A percentile compares a stretch with the other conserved stretches of the same genome.
Conservation (phyloP, 1,284 basidiomycete genomes). For the Ustilago vetiveriae region DNA sequence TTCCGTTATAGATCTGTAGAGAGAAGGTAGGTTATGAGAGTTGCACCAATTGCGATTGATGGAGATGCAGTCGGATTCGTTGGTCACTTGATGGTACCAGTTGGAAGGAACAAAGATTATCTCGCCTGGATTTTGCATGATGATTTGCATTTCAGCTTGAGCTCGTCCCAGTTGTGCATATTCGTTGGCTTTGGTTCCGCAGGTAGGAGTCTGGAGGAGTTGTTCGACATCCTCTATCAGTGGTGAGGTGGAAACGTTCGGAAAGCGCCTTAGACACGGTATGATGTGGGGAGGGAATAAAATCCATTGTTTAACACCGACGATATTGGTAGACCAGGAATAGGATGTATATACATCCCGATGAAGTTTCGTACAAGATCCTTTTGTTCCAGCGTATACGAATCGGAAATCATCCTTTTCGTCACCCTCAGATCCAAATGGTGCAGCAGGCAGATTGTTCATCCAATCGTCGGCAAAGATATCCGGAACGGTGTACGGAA, state of each 20-base stretch:
- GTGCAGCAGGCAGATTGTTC: constrained; percentile 53
- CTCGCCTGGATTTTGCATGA: constrained; percentile 44
- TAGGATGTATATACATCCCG: constrained; percentile 70
- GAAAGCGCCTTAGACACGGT: constrained; percentile 62
- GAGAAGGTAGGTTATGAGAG: constrained; percentile 69
- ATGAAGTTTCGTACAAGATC: constrained; percentile 51
- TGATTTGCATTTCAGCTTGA: constrained; percentile 8
- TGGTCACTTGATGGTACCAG: constrained; percentile 65
- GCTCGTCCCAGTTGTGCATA: constrained; percentile 12
- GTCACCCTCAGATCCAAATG: neutral
- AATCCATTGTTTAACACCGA: constrained; percentile 72
- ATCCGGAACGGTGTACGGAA: constrained; percentile 69
- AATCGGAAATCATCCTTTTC: constrained; percentile 69
- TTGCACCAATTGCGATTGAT: constrained; percentile 70
- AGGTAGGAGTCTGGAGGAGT: neutral
- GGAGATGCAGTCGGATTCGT: constrained; percentile 61
- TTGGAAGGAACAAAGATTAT: constrained; percentile 64
- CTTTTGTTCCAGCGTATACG: constrained; percentile 56
- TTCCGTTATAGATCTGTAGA: constrained; percentile 68
- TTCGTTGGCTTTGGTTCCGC: neutral
- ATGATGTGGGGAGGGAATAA: constrained; percentile 70
- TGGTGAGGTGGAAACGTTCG: constrained; percentile 50
- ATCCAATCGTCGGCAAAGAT: constrained; percentile 72
- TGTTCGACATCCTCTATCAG: constrained; percentile 40
- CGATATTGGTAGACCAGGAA: constrained; percentile 72